Base-by-base conservation (phyloP, 202 grass and related monocot genomes). In the Alloteropsis angusta region DNA sequence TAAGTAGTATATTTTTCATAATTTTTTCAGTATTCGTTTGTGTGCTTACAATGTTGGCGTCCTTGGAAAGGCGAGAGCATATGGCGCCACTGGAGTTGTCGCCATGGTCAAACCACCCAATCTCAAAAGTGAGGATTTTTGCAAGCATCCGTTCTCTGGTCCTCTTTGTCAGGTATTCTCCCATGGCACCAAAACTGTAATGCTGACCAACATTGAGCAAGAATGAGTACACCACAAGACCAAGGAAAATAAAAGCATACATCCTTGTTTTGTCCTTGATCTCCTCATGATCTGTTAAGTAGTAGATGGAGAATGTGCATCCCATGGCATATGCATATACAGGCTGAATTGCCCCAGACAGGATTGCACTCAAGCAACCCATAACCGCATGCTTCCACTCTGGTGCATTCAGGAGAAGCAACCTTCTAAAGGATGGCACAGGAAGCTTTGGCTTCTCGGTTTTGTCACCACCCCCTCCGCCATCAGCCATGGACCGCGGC, bases 161-260 rank as follows among this genome's bases (percentile, higher is more conserved):
- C 84, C 92, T 91, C 92, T 91, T 95, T 41, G 92, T 95, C 21
- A 95, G 78, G 63, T 85, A 91, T 70, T 96, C 93, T 17, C 89
- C 89, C 93, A 96, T 96, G 38, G 82, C 81, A 35, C 89, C 93
- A 18, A 96, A 96, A 79, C 87, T 96, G 78, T 96, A 96, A 65
- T 96, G 93, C 55, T 92, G 89, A 9, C 66, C 75, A 21, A 96
- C 80, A 44, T 90, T 92, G 79, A 90, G 83, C n/a, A 86, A 30
- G 75, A 96, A 92, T 5, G 87, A 92, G 17, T 90, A 55, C 16
- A 88, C 62, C 1, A 85, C 74, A 22, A 92, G 74, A 9, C 58
- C 79, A 7, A 96, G 45, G 43, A 96, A 96, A 59, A 90, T 75
- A 30, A 96, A 65, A 8, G 81, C 45, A 7, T 83, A 92, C 19